Evolutionary conservation across 2,329 filamentous ascomycete genomes (phyloP).

Genomic region (Teratosphaeria epicoccoides): DNA sequence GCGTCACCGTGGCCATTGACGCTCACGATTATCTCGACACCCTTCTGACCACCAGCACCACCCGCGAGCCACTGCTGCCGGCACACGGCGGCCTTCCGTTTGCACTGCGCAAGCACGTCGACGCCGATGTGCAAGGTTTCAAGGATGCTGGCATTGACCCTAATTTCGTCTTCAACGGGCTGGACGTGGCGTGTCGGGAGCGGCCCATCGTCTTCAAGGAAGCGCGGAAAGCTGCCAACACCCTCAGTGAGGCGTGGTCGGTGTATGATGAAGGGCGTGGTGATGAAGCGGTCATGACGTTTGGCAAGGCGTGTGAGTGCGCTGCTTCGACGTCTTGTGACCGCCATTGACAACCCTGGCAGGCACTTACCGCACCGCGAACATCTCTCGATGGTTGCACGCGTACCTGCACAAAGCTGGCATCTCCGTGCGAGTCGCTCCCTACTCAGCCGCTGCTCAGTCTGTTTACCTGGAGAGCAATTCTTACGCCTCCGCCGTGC

Average conservation of each 20-base stretch:
- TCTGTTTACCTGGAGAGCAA: constrained; percentile 69
- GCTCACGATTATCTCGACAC: constrained; percentile 79
- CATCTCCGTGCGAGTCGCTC: constrained; percentile 70
- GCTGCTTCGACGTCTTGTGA: neutral
- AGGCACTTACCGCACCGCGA: constrained; percentile 62
- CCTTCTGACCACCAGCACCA: constrained; percentile 58
- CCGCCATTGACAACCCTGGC: constrained; percentile 10
- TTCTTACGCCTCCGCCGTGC: constrained; percentile 61
- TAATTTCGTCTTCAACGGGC: constrained; percentile 84
- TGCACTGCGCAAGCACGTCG: constrained; percentile 61
- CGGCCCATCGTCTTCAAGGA: constrained; percentile 17
- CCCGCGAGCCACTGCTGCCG: constrained; percentile 76
- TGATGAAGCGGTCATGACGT: constrained; percentile 71
- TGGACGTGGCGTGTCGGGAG: constrained; percentile 30
- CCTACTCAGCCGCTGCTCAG: constrained; percentile 75
- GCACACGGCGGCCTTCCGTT: constrained; percentile 82
- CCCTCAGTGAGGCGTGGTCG: constrained; percentile 59
- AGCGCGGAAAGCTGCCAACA: constrained; percentile 14
- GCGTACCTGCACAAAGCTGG: constrained; percentile 57
- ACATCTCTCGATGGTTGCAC: constrained; percentile 68
- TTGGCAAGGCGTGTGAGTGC: constrained; percentile 64
- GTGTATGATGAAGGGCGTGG: constrained; percentile 75
- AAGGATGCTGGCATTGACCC: constrained; percentile 57
- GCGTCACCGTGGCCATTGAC: constrained; percentile 71
- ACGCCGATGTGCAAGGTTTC: constrained; percentile 65